Base-by-base conservation (phyloP, 169 alveolate species). In the Ichthyophthirius multifiliis region DNA sequence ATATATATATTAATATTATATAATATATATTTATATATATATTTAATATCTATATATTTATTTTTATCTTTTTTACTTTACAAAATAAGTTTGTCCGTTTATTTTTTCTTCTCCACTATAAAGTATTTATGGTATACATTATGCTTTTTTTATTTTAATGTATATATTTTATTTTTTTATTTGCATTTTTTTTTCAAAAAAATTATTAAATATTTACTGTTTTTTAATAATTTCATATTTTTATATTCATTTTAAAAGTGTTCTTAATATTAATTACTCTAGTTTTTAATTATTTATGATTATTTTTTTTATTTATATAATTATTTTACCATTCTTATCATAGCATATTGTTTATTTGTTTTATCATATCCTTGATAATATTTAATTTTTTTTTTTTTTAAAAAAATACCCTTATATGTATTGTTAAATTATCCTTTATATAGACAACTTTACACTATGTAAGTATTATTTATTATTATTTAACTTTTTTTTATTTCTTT, bases 401-500 rank as follows among this genome's bases (percentile, higher is more conserved):
- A 39, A 5, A 27, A 27, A 55, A 27, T 55, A 55, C 71, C 71
- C 31, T 55, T 55, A 7, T 55, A 55, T 20, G 71, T 55, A 55
- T 55, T 55, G 39, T 55, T 34, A 55, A 55, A 55, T 27, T 55
- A 55, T 55, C 71, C 71, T 55, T 55, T 55, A 9, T 55, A 55
- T 16, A 55, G 23, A 39, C 71, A 55, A 10, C 31, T 39, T 12
- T 39, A 39, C 23, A 55, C 31, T 39, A 55, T 1, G 15, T 55
- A 55, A n/a, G 18, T 55, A 27, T 55, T 55, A 18, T 55, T 55
- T 10, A 55, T 55, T n/a, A n/a, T n/a, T n/a, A n/a, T n/a, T n/a
- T n/a, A n/a, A n/a, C n/a, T n/a, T n/a, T n/a, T n/a, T n/a, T n/a
- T n/a, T n/a, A n/a, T n/a, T n/a, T n/a, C n/a, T n/a, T n/a, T n/a